Evolutionary conservation across 2,329 filamentous ascomycete genomes (phyloP), one percentile per base, ranked within the genome.

Genomic region (Coniella vitis): DNA sequence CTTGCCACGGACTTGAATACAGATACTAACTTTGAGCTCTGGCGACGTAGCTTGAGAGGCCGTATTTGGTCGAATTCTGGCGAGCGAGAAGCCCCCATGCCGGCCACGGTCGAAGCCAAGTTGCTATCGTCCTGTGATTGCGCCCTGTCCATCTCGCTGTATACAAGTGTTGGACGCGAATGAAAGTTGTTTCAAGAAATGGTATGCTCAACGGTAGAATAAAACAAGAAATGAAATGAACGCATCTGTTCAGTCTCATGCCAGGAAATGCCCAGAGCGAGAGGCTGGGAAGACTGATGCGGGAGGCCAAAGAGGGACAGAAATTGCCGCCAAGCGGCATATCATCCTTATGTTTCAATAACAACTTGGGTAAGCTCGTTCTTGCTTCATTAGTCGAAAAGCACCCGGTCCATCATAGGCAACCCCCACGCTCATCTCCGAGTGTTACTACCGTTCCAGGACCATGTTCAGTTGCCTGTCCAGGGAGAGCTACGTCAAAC

Each of bases 11-110:
- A 53, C 25, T 65, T 67, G 17, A 75, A 52, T 19, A 64, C 68
- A 4, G 67, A 69, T 46, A 68, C 56, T n/a, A 75, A 56, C 37
- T 61, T 68, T 5, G 67, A 70, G n/a, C 67, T 64, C 37, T 67
- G 66, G 20, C 66, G 65, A 47, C 64, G 63, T 35, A 69, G 40
- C 52, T 70, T 74, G 4, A 66, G 52, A 54, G 62, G 42, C 53
- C 60, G 49, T 55, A 53, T 41, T 58, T 57, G 9, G 10, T 22
- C 17, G 10, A 22, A 20, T n/a, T 45, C 43, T 12, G 44, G 40
- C 9, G 47, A 35, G 13, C 41, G 32, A 2, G 48, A 47, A 8
- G 21, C 10, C 34, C 12, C 20, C 45, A 37, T 19, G 35, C 40
- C 22, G 35, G 42, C 48, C 31, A 53, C 38, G 32, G n/a, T 51